These are phyloP conservation scores for Hymenoscyphus repandus DNA, from an alignment of 2,329 filamentous ascomycete species.

Conservation along the genomic window DNA sequence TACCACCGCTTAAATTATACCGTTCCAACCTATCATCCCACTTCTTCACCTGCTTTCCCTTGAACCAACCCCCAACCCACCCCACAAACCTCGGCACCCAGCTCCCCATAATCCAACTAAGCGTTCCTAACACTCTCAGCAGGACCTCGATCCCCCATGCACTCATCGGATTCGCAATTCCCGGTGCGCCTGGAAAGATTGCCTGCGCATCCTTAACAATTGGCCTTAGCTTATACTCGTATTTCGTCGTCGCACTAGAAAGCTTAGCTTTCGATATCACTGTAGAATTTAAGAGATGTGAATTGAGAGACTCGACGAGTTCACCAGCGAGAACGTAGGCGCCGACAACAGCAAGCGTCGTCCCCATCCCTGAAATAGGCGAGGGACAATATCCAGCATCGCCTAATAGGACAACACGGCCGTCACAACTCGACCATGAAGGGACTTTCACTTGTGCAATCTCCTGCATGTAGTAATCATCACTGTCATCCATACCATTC, in stretches of 20 bases:
- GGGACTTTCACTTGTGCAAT: conserved; percentile 41
- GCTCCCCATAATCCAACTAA: background rate
- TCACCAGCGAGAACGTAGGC: conserved; percentile 55
- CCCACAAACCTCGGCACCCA: background rate
- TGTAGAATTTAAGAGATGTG: conserved; percentile 18
- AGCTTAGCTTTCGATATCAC: conserved; percentile 33
- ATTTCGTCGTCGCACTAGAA: conserved; percentile 20
- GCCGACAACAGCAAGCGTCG: conserved; percentile 41
- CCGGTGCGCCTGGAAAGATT: conserved; percentile 15
- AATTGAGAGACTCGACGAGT: conserved; percentile 23
- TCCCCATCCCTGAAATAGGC: conserved; percentile 47
- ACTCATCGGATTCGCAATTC: conserved; percentile 14
- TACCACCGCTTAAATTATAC: background rate
- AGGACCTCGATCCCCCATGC: conserved; percentile 11
- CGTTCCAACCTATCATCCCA: background rate
- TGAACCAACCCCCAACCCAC: background rate
- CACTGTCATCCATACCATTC: conserved; percentile 32
- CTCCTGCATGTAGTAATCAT: conserved; percentile 43
- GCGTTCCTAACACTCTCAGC: background rate
- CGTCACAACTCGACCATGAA: conserved; percentile 35
- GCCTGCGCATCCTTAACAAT: conserved; percentile 40
- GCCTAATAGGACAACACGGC: conserved; percentile 45
- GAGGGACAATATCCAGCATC: conserved; percentile 54
- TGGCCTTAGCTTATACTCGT: conserved; percentile 41
- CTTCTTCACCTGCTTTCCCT: background rate